A percentile compares a stretch with the other conserved stretches of the same genome.
Evolutionary conservation across 331 rosid species (phyloP).

Genomic region (Spiraea crenata): DNA sequence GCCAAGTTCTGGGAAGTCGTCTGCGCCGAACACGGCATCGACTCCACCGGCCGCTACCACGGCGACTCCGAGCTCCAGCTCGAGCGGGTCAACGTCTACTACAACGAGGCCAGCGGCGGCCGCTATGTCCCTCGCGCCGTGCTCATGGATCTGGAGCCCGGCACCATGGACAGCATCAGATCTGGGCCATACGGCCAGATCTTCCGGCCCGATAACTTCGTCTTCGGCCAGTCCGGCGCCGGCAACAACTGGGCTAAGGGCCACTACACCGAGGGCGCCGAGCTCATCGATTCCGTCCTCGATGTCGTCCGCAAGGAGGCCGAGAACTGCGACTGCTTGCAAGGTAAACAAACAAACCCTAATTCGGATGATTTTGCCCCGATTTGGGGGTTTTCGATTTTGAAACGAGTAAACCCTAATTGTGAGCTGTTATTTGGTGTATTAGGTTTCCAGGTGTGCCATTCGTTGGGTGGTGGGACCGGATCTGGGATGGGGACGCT

Average conservation of each 20-base stretch:
- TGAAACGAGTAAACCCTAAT: not conserved
- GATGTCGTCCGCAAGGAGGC: constrained; percentile 80
- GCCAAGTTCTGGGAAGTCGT: constrained; percentile 87
- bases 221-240: constrained; percentile 69
- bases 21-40: constrained; percentile 75
- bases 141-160: constrained; percentile 85
- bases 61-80: constrained; percentile 71
- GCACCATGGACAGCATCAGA: constrained; percentile 72
- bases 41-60: constrained; percentile 56
- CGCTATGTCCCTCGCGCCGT: constrained; percentile 68
- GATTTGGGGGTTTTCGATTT: not conserved
- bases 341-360: constrained; percentile 33
- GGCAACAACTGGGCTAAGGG: constrained; percentile 83
- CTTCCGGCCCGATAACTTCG: constrained; percentile 73
- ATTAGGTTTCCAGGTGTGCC: constrained; percentile 81
- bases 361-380: not conserved
- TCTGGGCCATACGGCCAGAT: constrained; percentile 75
- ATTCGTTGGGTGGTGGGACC: constrained; percentile 79
- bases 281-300: constrained; percentile 68
- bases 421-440: not conserved
- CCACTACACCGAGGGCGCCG: constrained; percentile 75
- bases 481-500: constrained; percentile 91
- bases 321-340: constrained; percentile 74
- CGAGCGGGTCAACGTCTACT: constrained; percentile 73
- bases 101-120: constrained; percentile 71